These are phyloP conservation scores for Spongospora subterranea DNA, from an alignment of 208 protist genomes.

Conservation along the genomic window DNA sequence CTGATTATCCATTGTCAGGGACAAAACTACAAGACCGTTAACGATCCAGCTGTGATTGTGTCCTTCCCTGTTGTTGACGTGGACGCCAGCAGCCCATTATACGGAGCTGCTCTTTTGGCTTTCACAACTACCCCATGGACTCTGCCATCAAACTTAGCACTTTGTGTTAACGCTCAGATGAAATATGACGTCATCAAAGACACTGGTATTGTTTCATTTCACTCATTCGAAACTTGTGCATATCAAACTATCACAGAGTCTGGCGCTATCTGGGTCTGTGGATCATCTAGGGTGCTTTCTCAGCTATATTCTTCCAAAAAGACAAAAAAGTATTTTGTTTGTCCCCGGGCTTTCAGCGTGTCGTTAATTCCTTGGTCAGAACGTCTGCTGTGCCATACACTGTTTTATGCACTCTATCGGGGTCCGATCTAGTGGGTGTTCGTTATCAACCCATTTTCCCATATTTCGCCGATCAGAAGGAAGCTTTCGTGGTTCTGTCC, in stretches of 20 bases:
- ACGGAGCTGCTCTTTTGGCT: conserved; percentile 84
- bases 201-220: not conserved
- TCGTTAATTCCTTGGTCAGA: not conserved
- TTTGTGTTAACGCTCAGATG: conserved; percentile 97
- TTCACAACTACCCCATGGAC: conserved; percentile 99
- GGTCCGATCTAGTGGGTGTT: conserved; percentile 81
- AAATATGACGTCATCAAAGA: conserved; percentile 66
- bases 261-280: not conserved
- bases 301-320: not conserved
- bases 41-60: conserved; percentile 88
- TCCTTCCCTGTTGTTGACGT: conserved; percentile 87
- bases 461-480: conserved; percentile 87
- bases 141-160: conserved; percentile 96
- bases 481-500: conserved; percentile 70
- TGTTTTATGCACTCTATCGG: not conserved
- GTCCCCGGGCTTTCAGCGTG: not conserved
- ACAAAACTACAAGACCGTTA: conserved; percentile 96
- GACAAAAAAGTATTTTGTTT: not conserved
- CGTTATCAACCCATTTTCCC: conserved; percentile 94
- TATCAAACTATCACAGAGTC: not conserved
- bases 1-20: conserved; percentile 65
- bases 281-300: not conserved
- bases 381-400: not conserved
- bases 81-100: conserved; percentile 9
- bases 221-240: not conserved